phyloP scores from a whole-genome alignment of 164 flowering plant genomes.

The Amborella trichopoda region DNA sequence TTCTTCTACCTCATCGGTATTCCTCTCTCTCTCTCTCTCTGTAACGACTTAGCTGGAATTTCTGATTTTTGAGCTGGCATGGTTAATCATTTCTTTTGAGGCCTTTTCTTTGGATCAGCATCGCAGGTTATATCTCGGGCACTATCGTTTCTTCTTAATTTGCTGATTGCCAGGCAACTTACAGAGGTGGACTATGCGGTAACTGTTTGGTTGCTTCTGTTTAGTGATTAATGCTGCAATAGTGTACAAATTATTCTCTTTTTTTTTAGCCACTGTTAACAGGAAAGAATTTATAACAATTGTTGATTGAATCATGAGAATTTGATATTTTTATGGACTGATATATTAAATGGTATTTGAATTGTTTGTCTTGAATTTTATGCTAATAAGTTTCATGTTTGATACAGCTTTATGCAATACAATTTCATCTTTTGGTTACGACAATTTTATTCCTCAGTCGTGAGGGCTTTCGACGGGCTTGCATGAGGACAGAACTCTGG shows the following conservation, averaged over 20 bases:
- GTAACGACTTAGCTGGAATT: background rate
- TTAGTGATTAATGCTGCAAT: no score
- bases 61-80: background rate
- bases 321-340: no score
- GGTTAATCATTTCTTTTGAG: background rate
- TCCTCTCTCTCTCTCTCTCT: background rate
- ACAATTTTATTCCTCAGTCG: constrained; percentile 83
- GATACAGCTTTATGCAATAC: constrained; percentile 77
- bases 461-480: constrained; percentile 96
- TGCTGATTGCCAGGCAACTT: constrained; percentile 83
- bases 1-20: constrained; percentile 1
- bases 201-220: constrained; percentile 6
- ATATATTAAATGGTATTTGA: no score
- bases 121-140: constrained; percentile 85
- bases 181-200: constrained; percentile 82
- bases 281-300: no score
- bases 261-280: no score
- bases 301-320: no score
- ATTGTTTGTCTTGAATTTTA: no score
- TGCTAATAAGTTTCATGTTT: background rate
- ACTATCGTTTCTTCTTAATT: constrained; percentile 80
- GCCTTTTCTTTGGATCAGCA: constrained; percentile 25
- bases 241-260: no score
- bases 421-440: constrained; percentile 84
- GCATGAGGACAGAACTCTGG: constrained; percentile 63